Evolutionary conservation across 176 grass and related monocot species (phyloP).

Genomic region (Avena sativa): DNA sequence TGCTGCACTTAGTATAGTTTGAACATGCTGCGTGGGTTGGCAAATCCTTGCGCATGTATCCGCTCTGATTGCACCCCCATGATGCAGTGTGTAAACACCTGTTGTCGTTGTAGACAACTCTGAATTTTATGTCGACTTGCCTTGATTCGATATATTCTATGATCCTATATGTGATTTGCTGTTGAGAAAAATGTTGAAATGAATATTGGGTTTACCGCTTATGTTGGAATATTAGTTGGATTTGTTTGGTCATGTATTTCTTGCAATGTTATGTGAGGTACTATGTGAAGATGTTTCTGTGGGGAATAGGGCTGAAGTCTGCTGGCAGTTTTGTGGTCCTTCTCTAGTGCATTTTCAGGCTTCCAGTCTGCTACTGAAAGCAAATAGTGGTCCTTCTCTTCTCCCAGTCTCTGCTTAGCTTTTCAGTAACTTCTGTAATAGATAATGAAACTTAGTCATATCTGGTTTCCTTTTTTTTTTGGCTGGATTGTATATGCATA

Average conservation of each 20-base stretch:
- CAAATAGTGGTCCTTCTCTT: not conserved
- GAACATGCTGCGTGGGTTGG: not conserved
- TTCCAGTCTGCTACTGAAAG: not conserved
- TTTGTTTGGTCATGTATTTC: not conserved
- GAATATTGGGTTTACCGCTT: not conserved
- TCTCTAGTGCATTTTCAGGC: slow-evolving; percentile 22
- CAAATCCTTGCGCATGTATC: not conserved
- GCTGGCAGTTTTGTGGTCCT: not conserved
- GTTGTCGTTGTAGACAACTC: slow-evolving; percentile 17
- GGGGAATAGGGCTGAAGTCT: not conserved
- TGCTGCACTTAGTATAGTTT: not conserved
- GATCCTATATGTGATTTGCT: not conserved
- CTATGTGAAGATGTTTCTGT: not conserved
- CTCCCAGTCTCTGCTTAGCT: not conserved
- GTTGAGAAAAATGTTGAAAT: not conserved
- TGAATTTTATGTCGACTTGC: slow-evolving; percentile 37
- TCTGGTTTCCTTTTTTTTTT: not conserved
- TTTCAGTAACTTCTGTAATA: not conserved
- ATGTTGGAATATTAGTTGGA: not conserved
- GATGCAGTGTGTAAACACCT: not conserved
- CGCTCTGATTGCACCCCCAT: not conserved
- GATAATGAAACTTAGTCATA: not conserved
- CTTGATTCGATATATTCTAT: not conserved
- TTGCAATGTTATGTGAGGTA: not conserved
- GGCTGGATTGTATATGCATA: not conserved